Evolutionary conservation across 2,329 filamentous ascomycete genomes (phyloP), one percentile per base, ranked within the genome.

Genomic region (Phaeomoniella chlamydospora): DNA sequence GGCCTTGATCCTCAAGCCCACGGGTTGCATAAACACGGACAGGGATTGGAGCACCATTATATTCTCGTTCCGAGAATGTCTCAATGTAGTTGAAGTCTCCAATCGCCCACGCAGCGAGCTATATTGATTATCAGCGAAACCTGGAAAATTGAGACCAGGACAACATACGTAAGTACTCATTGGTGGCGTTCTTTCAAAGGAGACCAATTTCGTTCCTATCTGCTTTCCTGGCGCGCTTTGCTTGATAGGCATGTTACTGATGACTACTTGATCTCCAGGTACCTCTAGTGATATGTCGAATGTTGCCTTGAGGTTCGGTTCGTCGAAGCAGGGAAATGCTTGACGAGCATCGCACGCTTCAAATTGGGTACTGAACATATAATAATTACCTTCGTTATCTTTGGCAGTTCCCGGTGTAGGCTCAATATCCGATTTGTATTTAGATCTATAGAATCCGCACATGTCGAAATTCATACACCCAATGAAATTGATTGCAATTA

Each of bases 51-150:
- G 87, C 86, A 51, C 86, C 88, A 41, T 92, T 82, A 62, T 98
- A 96, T 56, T 80, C 78, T 48, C 88, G 78, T 52, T 85, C 72
- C 3, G 90, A 98, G 53, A 83, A 81, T 36, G 80, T 82, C 62
- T 98, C 90, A 37, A 96, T 77, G 49, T 94, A 94, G 59, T 96
- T 88, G 44, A 98, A 96, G 57, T 98, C 88, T 39, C 90, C 90
- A 42, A 94, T 74, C 15, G 88, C 87, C 90, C 90, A 94, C 15
- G 87, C 86, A 16, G 92, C 66, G 18, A 94, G 74, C 59, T 93
- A 80, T 15, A 41, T 53, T 72, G 72, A 56, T 75, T 72, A 15
- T 14, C 13, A 37, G 4, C 29, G 15, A 5, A 33, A 2, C 18
- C 13, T n/a, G 18, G 4, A 29, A 32, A 17, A n/a, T n/a, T n/a